Base-by-base conservation (phyloP, 1,139 yeast species). In the Yamadazyma kanchanaburiensis region DNA sequence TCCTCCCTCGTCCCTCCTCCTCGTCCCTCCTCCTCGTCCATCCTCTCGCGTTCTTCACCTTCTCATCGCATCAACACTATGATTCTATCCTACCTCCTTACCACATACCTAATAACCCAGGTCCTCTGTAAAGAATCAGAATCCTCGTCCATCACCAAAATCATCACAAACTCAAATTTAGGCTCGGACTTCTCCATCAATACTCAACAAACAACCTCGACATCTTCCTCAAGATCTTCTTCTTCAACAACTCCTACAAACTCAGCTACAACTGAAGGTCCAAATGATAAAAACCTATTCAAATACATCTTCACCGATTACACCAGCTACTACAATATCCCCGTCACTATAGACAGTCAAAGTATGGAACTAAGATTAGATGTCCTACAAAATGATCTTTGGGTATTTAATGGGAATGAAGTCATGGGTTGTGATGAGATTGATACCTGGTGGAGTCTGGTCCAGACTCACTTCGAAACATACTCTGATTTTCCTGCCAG, bases 321-420 rank as follows among this genome's bases (percentile, higher is more conserved):
- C 3, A 19, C 34, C 0, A 39, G 29, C 11, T 51, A 43, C 28
- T 52, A 45, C 29, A 51, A 52, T 37, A 27, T 31, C 12, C 42
- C 43, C 1, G 40, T 39, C 3, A 30, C 37, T 3, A 9, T 42
- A 5, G 38, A 40, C 2, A 15, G 21, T 19, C 48, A 43, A 23
- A 10, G 22, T 2, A 19, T 60, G 12, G 47, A 43, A 9, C 37
- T 64, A 12, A 35, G 67, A 14, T 31, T 63, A 24, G 70, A 64
- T 37, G 19, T 58, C 5, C 22, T 52, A 10, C 70, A 62, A 35
- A 63, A 67, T 4, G 64, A 62, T 14, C 27, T 60, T 1, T 64
- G 68, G 68, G 65, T 58, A 1, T 42, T 64, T 54, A 51, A 58
- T 35, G 50, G 50, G 4, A 35, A 48, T 9, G 30, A 38, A 3